Evolutionary conservation across 2,329 filamentous ascomycete genomes (phyloP), one percentile per base, ranked within the genome.

Genomic region (Hypoxylon sp.): DNA sequence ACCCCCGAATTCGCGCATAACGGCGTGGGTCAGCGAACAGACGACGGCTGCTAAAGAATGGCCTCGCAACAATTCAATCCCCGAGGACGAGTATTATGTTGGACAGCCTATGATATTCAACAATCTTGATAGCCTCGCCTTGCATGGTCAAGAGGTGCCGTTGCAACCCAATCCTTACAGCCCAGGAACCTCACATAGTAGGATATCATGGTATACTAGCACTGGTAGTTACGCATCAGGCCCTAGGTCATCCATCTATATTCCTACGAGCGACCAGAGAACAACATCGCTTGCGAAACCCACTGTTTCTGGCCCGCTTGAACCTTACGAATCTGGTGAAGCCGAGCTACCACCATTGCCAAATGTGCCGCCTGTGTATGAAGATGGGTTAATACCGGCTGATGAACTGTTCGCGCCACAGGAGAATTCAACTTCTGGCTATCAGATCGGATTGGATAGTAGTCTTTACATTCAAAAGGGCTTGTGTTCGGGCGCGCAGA

Each of bases 401-500:
- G 62, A 70, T 5, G 72, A 74, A 46, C 66, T 73, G 19, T 63
- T 63, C 21, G 36, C 46, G 21, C 32, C 49, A 36, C 49, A 53
- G 3, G 61, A 55, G 13, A 63, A 59, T 34, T 36, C 62, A n/a
- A 50, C 49, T 38, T 56, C 63, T 17, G 56, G 68, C 72, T 13
- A 78, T 62, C 68, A 66, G 41, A 80, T 83, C 25, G 78, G 79
- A 0, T 67, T 77, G 0, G 74, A 76, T 14, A 82, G 80, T 68
- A 80, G 77, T 2, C 78, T 81, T 34, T 73, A 77, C 48, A 72
- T 73, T 28, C 65, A 80, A 17, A 77, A 76, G 9, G 79, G 81
- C 0, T 78, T 83, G 51, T 83, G 82, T 67, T 64, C 76, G 5
- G 81, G 81, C 1, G 80, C 81, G 5, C 75, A 75, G n/a, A 72